phyloP scores from a whole-genome alignment of 345 rosid genomes.

The Eucalyptus pauciflora region DNA sequence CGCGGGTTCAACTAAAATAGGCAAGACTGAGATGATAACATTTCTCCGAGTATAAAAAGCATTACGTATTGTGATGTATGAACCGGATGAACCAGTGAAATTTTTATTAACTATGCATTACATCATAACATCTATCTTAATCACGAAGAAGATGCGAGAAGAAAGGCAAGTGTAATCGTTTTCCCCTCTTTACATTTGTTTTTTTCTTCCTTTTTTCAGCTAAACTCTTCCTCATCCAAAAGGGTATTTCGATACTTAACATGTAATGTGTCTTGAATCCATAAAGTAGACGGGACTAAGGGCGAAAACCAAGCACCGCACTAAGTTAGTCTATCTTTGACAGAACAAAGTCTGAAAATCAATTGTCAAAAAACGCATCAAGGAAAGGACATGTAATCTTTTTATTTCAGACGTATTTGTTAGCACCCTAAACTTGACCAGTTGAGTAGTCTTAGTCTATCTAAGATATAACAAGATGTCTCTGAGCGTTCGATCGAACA shows the following conservation, averaged over 20 bases:
- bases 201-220: background rate
- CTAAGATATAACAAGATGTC: background rate
- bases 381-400: background rate
- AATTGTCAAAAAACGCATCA: background rate
- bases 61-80: background rate
- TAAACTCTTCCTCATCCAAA: background rate
- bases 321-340: background rate
- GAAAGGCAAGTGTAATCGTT: background rate
- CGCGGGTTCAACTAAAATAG: background rate
- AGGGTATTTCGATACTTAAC: background rate
- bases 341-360: background rate
- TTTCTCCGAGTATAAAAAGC: background rate
- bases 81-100: background rate
- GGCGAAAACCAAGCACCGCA: background rate
- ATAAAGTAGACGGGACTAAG: background rate
- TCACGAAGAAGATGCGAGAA: background rate
- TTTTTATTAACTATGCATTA: background rate
- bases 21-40: background rate
- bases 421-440: background rate
- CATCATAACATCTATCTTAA: background rate
- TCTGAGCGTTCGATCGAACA: background rate
- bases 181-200: background rate
- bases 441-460: background rate
- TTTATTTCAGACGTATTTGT: background rate
- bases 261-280: background rate